A percentile compares a stretch with the other conserved stretches of the same genome.
phyloP scores from a whole-genome alignment of 2,329 filamentous ascomycete genomes.

The Septoria petroselini region DNA sequence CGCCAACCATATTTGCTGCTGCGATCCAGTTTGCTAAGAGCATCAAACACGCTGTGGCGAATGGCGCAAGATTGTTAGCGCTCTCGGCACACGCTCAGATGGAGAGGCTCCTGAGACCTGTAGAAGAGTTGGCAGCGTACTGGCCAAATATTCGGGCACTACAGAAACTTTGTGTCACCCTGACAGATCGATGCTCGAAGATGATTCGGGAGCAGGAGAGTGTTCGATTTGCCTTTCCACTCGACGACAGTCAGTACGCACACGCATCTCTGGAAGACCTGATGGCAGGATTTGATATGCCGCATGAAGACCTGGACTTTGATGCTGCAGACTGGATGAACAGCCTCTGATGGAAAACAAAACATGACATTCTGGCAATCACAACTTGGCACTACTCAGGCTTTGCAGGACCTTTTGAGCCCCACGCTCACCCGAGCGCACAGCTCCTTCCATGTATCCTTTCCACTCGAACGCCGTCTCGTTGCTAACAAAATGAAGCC shows the following conservation, averaged over 20 bases:
- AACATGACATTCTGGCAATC: not conserved
- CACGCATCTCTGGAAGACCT: not conserved
- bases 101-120: conserved; percentile 11
- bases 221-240: not conserved
- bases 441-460: conserved; percentile 59
- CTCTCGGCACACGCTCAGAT: conserved; percentile 15
- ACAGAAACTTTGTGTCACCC: not conserved
- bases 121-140: conserved; percentile 11
- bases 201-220: not conserved
- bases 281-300: not conserved
- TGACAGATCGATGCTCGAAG: not conserved
- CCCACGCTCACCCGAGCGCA: conserved; percentile 50
- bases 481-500: conserved; percentile 55
- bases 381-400: conserved; percentile 5
- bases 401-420: conserved; percentile 46
- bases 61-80: conserved; percentile 4
- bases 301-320: not conserved
- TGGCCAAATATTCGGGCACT: conserved; percentile 10
- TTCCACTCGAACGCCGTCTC: conserved; percentile 55
- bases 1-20: conserved; percentile 12
- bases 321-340: conserved; percentile 1
- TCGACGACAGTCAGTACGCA: not conserved
- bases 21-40: conserved; percentile 12
- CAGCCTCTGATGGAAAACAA: not conserved
- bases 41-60: not conserved